Evolutionary conservation across 768 basidiomycete species (phyloP).

Genomic region (Leccinum obscurum): DNA sequence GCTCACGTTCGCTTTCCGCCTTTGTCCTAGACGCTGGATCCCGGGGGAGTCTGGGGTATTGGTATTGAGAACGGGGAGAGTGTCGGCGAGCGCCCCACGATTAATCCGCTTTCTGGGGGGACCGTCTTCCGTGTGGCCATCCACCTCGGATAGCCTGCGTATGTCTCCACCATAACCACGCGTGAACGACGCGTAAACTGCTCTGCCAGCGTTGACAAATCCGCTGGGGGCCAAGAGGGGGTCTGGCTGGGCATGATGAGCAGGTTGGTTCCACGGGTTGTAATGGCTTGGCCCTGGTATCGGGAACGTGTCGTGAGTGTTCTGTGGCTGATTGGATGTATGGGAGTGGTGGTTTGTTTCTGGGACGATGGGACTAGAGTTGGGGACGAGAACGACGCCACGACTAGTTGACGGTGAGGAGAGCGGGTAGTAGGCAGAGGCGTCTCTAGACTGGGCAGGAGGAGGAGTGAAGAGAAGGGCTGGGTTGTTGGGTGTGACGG

Average conservation of each 20-base stretch:
- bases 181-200: conserved; percentile 55
- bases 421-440: conserved; percentile 40
- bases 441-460: conserved; percentile 75
- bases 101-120: conserved; percentile 74
- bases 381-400: conserved; percentile 70
- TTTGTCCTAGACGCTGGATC: conserved; percentile 52
- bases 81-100: conserved; percentile 44
- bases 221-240: conserved; percentile 60
- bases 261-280: conserved; percentile 39
- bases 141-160: conserved; percentile 39
- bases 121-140: conserved; percentile 48
- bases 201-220: conserved; percentile 45
- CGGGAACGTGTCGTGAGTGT: conserved; percentile 43
- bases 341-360: conserved; percentile 42
- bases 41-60: conserved; percentile 55
- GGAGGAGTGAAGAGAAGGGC: conserved; percentile 37
- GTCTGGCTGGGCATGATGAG: conserved; percentile 41
- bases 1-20: conserved; percentile 40
- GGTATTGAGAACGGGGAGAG: conserved; percentile 24
- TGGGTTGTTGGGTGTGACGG: conserved; percentile 67
- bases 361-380: conserved; percentile 61
- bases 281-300: conserved; percentile 40
- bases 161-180: conserved; percentile 40
- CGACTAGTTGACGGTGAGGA: conserved; percentile 24
- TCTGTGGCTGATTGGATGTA: conserved; percentile 39